phyloP scores from a whole-genome alignment of 768 basidiomycete genomes.

The Termitomyces sp. region DNA sequence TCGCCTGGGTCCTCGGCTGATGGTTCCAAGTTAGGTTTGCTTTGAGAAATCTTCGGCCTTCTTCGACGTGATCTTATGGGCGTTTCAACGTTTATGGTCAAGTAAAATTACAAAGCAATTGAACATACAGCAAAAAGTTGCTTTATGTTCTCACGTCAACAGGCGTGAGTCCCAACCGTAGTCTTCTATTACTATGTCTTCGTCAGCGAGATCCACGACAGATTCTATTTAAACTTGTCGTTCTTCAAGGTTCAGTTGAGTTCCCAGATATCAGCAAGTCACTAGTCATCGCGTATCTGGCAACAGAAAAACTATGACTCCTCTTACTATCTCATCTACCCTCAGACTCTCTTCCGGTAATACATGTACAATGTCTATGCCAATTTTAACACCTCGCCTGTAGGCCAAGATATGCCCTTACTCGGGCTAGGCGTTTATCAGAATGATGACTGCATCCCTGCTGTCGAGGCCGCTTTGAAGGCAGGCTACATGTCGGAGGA shows the following conservation, averaged over 20 bases:
- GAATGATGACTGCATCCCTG: constrained; percentile 47
- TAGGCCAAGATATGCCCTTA: constrained; percentile 52
- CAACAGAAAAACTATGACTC: background rate
- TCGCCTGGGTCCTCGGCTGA: no score
- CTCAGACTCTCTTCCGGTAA: constrained; percentile 10
- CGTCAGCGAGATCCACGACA: background rate
- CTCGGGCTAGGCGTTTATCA: constrained; percentile 68
- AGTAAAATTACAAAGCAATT: background rate
- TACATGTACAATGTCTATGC: background rate
- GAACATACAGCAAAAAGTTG: background rate
- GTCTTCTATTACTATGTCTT: background rate
- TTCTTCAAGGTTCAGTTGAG: background rate
- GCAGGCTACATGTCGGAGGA: constrained; percentile 48
- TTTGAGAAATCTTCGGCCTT: no score
- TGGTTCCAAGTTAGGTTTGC: no score
- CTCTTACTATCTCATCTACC: constrained; percentile 4
- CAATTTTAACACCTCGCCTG: background rate
- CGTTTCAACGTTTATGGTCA: background rate
- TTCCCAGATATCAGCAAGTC: background rate
- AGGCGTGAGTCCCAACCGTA: background rate
- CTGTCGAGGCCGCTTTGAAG: constrained; percentile 56
- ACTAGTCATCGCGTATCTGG: background rate
- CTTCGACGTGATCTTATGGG: background rate
- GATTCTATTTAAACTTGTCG: background rate
- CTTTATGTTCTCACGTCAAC: background rate